These are phyloP conservation scores for Orbilia brochopaga DNA, from an alignment of 2,329 filamentous ascomycete genomes.

Conservation along the genomic window DNA sequence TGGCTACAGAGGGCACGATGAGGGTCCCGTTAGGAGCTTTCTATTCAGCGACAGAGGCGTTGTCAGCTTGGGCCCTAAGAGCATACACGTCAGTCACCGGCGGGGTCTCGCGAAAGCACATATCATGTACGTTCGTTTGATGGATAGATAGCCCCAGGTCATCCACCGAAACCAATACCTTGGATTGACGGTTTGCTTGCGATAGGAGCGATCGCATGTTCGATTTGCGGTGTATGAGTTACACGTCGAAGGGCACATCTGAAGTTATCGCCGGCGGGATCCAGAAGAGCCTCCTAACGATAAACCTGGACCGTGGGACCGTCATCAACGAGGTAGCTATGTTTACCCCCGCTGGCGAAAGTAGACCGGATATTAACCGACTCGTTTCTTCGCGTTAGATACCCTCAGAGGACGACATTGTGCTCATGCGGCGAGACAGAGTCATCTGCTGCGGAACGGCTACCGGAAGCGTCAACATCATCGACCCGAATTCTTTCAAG, in stretches of 20 bases:
- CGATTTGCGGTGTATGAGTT: slow-evolving; percentile 92
- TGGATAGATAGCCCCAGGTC: too few relatives aligned
- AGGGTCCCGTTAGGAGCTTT: slow-evolving; percentile 85
- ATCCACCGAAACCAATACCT: background rate
- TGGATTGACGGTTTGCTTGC: background rate
- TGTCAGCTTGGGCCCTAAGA: slow-evolving; percentile 79
- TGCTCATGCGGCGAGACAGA: slow-evolving; percentile 85
- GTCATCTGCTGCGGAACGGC: slow-evolving; percentile 92
- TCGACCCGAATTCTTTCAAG: slow-evolving; percentile 78
- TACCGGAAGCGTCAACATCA: slow-evolving; percentile 79
- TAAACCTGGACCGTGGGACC: slow-evolving; percentile 74
- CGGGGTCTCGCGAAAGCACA: slow-evolving; percentile 88
- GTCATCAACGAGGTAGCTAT: slow-evolving; percentile 72
- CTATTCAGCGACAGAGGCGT: slow-evolving; percentile 91
- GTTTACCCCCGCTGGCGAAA: background rate
- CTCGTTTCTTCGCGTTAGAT: slow-evolving; percentile 61
- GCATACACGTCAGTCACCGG: slow-evolving; percentile 85
- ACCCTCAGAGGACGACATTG: slow-evolving; percentile 77
- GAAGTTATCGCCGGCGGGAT: slow-evolving; percentile 81
- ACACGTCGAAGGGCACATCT: slow-evolving; percentile 80
- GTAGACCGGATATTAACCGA: background rate
- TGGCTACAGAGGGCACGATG: slow-evolving; percentile 77
- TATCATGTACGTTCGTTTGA: slow-evolving; percentile 67
- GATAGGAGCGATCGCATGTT: slow-evolving; percentile 70
- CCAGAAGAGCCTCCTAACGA: slow-evolving; percentile 82